These are phyloP conservation scores for Leccinum insigne DNA, from an alignment of 1,284 basidiomycete genomes.

Conservation along the genomic window DNA sequence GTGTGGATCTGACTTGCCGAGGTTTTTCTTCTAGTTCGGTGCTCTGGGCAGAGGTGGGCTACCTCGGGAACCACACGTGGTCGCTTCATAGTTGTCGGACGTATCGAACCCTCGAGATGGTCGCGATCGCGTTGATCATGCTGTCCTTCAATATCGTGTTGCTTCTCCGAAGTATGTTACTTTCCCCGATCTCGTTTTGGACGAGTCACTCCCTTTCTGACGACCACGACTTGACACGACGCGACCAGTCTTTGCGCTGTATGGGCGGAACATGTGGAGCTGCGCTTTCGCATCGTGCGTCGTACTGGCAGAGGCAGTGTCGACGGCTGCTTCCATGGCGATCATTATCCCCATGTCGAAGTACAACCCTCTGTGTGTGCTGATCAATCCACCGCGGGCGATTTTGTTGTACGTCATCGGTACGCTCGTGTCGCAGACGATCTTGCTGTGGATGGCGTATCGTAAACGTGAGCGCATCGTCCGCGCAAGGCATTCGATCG, in stretches of 20 bases:
- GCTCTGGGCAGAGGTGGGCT: conserved; percentile 10
- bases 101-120: conserved; percentile 21
- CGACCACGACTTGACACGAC: neutral
- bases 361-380: conserved; percentile 19
- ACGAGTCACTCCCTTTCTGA: neutral
- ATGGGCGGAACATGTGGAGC: conserved; percentile 7
- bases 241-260: conserved; percentile 22
- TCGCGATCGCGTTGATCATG: conserved; percentile 13
- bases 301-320: conserved; percentile 12
- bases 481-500: conserved; percentile 8
- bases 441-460: conserved; percentile 21
- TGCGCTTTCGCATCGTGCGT: conserved; percentile 6
- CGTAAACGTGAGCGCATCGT: conserved; percentile 13
- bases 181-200: neutral
- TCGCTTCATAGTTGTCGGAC: conserved; percentile 10
- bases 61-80: conserved; percentile 2
- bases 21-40: conserved; percentile 8
- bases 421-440: conserved; percentile 17
- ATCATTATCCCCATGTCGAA: conserved; percentile 4
- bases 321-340: neutral
- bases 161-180: conserved; percentile 21
- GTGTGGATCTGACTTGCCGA: conserved; percentile 2
- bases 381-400: conserved; percentile 10
- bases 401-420: conserved; percentile 14
- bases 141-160: conserved; percentile 20